Base-by-base conservation (phyloP, 768 basidiomycete genomes). In the Multifurca ochricompacta region DNA sequence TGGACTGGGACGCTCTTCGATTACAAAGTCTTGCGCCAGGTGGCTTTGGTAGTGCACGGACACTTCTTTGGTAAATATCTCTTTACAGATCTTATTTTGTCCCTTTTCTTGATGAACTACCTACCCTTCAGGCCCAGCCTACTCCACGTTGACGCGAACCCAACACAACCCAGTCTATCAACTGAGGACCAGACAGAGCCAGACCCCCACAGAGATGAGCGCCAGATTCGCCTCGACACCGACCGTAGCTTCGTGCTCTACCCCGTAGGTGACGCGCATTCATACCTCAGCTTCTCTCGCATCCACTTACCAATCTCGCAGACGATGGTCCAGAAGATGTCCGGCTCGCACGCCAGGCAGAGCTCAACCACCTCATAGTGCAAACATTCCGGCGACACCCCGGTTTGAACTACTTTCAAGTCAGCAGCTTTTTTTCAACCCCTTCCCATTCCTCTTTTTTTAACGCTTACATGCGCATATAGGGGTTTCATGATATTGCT, bases 401-500 rank as follows among this genome's bases (percentile, higher is more conserved):
- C 11, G 78, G 74, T 34, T 70, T 95, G 47, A 79, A 77, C 64
- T 97, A 96, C 68, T 95, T 94, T 62, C 90, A 92, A 71, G 88
- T 82, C 39, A 4, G 31, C 32, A 68, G 59, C 16, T 47, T 27
- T 21, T 18, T 36, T n/a, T n/a, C n/a, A n/a, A 18, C 13, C 43
- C 5, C 10, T 34, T 28, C 35, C 44, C 18, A 28, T 4, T 4
- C n/a, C 27, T 32, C 30, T 23, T 13, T 19, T 43, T n/a, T 42
- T n/a, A 35, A 25, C 31, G 19, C 23, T 44, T 28, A 49, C 11
- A 39, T n/a, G 16, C 11, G 19, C n/a, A 49, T 43, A 36, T 66
- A 94, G 83, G 93, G 93, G 41, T 95, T 88, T 68, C 93, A 96
- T 64, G 93, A 96, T 64, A 91, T 97, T 39, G 75, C 91, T 19